Base-by-base conservation (phyloP, 495 filamentous ascomycete genomes). In the Penicillium bovifimosum region DNA sequence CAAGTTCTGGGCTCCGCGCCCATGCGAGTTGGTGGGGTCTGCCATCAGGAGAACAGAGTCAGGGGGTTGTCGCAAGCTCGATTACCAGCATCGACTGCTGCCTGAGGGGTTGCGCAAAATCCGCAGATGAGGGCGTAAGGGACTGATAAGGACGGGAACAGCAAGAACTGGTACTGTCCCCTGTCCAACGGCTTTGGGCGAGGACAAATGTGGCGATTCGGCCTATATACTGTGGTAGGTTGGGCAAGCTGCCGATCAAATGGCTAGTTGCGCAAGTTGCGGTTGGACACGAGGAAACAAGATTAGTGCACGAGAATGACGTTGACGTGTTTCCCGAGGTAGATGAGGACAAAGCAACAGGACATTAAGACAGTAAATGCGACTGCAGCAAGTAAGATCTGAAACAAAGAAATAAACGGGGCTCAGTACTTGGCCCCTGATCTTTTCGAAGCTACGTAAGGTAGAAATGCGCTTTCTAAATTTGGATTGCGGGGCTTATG, bases 1-100 rank as follows among this genome's bases (percentile, higher is more conserved):
- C 67, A 55, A 41, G 14, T 60, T 56, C 16, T 62, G 55, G 36
- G 56, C 49, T 51, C 54, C 57, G 17, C 59, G 63, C 52, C 67
- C 62, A 34, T 64, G 66, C 52, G 54, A 52, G 32, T 47, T 46
- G 10, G 58, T 61, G 13, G 55, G 41, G 51, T 61, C 56, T 41
- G 62, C 56, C 63, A 66, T 66, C 9, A 47, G 34, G 32, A 45
- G 6, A 39, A 27, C 18, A 32, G 45, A n/a, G 44, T 57, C 47
- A 53, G 42, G 26, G 16, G 11, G 40, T 43, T 24, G 44, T 46
- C 16, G 36, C 28, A n/a, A 29, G 47, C 31, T 48, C 51, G 52
- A 47, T 33, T 47, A 54, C 31, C 33, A 47, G 55, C 55, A 64
- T 64, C 35, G 45, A 39, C 57, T 56, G 49, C 16, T 60, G 54